These are phyloP conservation scores for Hemisphaericaspora nanyangensis DNA, from an alignment of 805 yeast genomes.

Conservation along the genomic window DNA sequence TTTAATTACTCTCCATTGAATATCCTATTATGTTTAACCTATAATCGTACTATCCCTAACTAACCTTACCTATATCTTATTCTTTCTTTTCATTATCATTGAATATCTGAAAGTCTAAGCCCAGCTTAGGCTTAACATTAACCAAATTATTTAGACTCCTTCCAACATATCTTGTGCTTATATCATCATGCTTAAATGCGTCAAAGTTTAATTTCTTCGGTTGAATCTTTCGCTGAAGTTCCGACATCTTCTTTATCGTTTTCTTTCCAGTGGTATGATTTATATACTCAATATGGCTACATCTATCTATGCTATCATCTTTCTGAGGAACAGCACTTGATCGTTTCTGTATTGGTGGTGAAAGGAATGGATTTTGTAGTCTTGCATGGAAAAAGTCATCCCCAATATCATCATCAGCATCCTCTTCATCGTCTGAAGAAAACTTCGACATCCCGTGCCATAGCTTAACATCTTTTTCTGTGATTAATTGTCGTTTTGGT, in stretches of 20 bases:
- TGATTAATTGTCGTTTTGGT: slow-evolving; percentile 33
- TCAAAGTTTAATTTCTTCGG: slow-evolving; percentile 35
- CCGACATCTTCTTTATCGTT: slow-evolving; percentile 23
- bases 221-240: slow-evolving; percentile 28
- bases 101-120: slow-evolving; percentile 11
- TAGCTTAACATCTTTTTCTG: slow-evolving; percentile 25
- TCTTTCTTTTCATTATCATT: slow-evolving; percentile 3
- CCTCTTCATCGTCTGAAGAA: background rate
- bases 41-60: too few relatives aligned
- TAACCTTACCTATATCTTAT: background rate
- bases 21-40: background rate
- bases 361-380: background rate
- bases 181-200: slow-evolving; percentile 4
- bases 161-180: slow-evolving; percentile 1
- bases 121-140: slow-evolving; percentile 1
- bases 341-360: background rate
- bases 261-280: slow-evolving; percentile 37
- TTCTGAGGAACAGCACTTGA: background rate
- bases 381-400: background rate
- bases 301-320: slow-evolving; percentile 19
- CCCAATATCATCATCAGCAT: too few relatives aligned
- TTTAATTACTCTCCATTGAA: background rate
- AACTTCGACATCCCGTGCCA: slow-evolving; percentile 16
- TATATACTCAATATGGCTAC: slow-evolving; percentile 36
- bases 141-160: background rate